These are phyloP conservation scores for Panaeolus papilionaceus DNA, from an alignment of 768 basidiomycete species.

Conservation along the genomic window DNA sequence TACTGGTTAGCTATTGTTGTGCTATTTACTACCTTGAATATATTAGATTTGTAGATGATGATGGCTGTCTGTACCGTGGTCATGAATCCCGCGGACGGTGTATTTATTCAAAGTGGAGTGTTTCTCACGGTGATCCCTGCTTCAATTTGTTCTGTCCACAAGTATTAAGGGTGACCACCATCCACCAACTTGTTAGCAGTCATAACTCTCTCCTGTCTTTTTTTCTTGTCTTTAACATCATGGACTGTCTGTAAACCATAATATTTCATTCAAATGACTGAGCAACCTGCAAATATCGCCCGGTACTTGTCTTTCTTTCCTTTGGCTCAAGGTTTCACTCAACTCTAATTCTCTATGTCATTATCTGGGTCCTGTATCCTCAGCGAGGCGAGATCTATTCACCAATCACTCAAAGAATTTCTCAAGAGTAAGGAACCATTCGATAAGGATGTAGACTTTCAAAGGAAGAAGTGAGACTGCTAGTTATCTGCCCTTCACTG, in stretches of 20 bases:
- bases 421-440: constrained; percentile 80
- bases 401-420: constrained; percentile 76
- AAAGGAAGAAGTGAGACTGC: constrained; percentile 78
- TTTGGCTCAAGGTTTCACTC: constrained; percentile 2
- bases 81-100: constrained; percentile 12
- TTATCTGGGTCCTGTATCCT: constrained; percentile 20
- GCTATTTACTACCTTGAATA: background rate
- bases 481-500: constrained; percentile 20
- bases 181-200: constrained; percentile 8
- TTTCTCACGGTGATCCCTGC: constrained; percentile 9
- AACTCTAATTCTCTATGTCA: constrained; percentile 16
- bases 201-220: constrained; percentile 2
- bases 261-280: constrained; percentile 41
- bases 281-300: constrained; percentile 50
- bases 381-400: constrained; percentile 82
- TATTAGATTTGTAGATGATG: background rate
- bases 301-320: constrained; percentile 38
- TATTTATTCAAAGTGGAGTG: background rate
- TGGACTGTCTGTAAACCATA: constrained; percentile 32
- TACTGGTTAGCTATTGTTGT: background rate
- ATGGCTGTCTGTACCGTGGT: too few species aligned
- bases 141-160: constrained; percentile 12
- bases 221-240: constrained; percentile 20
- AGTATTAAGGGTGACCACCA: constrained; percentile 1
- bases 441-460: constrained; percentile 86